Evolutionary conservation across 2,329 filamentous ascomycete species (phyloP).

Genomic region (Verticillium nonalfalfae): DNA sequence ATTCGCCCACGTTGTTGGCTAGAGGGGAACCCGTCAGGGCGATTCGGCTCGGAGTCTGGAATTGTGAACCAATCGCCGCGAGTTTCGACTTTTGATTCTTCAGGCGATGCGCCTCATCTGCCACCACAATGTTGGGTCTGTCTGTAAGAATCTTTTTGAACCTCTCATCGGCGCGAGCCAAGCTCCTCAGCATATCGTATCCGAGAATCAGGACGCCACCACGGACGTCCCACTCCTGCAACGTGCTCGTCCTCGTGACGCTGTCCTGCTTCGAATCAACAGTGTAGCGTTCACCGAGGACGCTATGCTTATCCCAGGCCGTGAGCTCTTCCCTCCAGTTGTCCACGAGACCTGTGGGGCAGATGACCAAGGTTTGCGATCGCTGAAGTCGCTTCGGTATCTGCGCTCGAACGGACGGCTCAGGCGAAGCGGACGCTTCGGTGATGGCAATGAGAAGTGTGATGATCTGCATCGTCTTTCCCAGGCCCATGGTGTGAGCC

Average conservation of each 20-base stretch:
- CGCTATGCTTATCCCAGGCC: conserved; percentile 55
- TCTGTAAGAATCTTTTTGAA: conserved; percentile 44
- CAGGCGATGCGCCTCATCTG: conserved; percentile 77
- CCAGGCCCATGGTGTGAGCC: conserved; percentile 86
- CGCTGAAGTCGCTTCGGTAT: conserved; percentile 59
- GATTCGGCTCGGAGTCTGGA: conserved; percentile 66
- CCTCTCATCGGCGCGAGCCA: conserved; percentile 22
- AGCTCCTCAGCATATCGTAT: conserved; percentile 59
- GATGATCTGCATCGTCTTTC: conserved; percentile 89
- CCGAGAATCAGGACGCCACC: conserved; percentile 75
- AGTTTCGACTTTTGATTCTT: conserved; percentile 58
- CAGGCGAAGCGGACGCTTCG: conserved; percentile 54
- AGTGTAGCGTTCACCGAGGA: conserved; percentile 50
- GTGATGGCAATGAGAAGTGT: conserved; percentile 72
- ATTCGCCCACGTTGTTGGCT: conserved; percentile 77
- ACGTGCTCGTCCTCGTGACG: conserved; percentile 5
- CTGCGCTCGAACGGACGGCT: conserved; percentile 53
- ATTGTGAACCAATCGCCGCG: conserved; percentile 45
- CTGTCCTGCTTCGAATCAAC: conserved; percentile 34
- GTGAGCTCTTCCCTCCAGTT: conserved; percentile 80
- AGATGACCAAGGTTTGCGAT: conserved; percentile 65
- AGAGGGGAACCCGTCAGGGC: conserved; percentile 84
- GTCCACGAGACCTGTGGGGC: conserved; percentile 65
- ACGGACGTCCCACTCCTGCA: conserved; percentile 47
- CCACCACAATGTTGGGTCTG: conserved; percentile 66